Conservation (phyloP, 139 green algal genomes). For the Deuterostichococcus epilithicus region DNA sequence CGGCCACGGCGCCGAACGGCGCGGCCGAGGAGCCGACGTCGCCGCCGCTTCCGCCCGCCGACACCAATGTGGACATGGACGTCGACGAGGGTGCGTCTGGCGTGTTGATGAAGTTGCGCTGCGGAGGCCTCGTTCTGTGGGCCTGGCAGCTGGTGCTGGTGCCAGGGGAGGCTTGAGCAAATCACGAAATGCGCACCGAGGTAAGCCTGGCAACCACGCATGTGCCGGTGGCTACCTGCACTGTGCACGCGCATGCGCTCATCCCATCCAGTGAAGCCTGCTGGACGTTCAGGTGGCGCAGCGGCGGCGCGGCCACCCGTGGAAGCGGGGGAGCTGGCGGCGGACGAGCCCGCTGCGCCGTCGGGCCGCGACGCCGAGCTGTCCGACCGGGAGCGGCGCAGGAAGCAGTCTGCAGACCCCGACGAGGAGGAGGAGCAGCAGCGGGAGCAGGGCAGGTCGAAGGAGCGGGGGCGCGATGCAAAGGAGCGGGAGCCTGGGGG, state of each 20-base stretch:
- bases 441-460: not conserved
- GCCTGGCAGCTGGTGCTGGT: not conserved
- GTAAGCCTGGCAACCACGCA: too few relatives aligned
- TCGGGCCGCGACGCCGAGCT: not conserved
- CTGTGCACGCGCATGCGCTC: too few relatives aligned
- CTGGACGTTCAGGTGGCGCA: too few relatives aligned
- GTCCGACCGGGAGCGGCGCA: not conserved
- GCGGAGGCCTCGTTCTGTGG: not conserved
- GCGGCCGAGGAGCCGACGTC: not conserved
- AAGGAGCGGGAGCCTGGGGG: not conserved
- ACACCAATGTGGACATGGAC: not conserved
- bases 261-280: too few relatives aligned
- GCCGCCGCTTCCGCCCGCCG: not conserved
- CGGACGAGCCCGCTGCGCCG: too few relatives aligned
- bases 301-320: too few relatives aligned
- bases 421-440: conserved; percentile 1
- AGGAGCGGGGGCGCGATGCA: not conserved
- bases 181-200: too few relatives aligned
- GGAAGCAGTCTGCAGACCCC: not conserved
- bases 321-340: too few relatives aligned
- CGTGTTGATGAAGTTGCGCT: not conserved
- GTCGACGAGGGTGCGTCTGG: too few relatives aligned
- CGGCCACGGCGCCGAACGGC: not conserved
- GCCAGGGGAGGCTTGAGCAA: too few relatives aligned
- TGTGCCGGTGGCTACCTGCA: too few relatives aligned